A percentile compares a stretch with the other conserved stretches of the same genome.
Conservation (phyloP, 352 stramenopile genomes). For the Pythium vanterpoolii region DNA sequence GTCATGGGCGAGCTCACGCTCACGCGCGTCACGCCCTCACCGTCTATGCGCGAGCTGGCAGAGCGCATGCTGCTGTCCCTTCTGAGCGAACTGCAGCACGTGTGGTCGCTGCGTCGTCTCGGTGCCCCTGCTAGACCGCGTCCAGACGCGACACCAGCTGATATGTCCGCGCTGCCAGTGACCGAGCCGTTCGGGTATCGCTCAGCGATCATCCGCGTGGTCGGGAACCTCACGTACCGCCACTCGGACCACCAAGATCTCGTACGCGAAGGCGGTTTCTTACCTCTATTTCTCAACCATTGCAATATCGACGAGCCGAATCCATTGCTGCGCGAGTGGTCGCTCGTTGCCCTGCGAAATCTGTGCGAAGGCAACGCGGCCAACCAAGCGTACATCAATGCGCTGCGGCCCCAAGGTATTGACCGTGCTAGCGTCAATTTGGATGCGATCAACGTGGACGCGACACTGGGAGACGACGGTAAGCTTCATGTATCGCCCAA, state of each 20-base stretch:
- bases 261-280: constrained; percentile 64
- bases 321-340: constrained; percentile 88
- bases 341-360: constrained; percentile 85
- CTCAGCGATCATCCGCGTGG: constrained; percentile 70
- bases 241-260: constrained; percentile 67
- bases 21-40: not conserved
- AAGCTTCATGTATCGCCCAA: constrained; percentile 25
- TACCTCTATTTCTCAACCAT: constrained; percentile 86
- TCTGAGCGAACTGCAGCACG: constrained; percentile 51
- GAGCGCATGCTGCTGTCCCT: constrained; percentile 27
- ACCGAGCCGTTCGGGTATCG: constrained; percentile 66
- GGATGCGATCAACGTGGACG: constrained; percentile 32
- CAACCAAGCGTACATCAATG: constrained; percentile 66
- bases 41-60: not conserved
- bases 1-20: constrained; percentile 61
- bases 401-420: constrained; percentile 57
- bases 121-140: constrained; percentile 22
- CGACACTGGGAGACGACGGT: constrained; percentile 24
- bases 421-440: constrained; percentile 27
- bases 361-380: constrained; percentile 83
- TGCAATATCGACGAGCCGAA: constrained; percentile 89
- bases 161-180: not conserved
- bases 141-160: not conserved
- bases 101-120: constrained; percentile 47
- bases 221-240: constrained; percentile 83